These are phyloP conservation scores for Simplicillium sp. DNA, from an alignment of 2,329 filamentous ascomycete genomes.

Conservation along the genomic window DNA sequence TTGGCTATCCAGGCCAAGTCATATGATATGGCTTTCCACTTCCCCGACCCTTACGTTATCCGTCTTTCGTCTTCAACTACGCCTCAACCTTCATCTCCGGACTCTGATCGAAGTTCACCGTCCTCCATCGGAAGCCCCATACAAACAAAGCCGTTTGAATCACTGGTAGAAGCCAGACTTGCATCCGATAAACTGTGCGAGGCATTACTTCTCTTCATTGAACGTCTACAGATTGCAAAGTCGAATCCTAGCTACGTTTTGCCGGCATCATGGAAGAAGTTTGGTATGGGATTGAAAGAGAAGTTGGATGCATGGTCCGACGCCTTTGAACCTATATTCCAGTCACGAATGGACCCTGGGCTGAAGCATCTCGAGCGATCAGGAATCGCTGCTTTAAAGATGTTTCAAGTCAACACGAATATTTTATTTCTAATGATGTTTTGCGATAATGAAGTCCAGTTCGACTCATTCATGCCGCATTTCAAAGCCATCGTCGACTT, in stretches of 20 bases:
- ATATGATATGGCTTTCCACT: slow-evolving; percentile 61
- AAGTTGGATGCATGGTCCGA: slow-evolving; percentile 44
- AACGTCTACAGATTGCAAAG: slow-evolving; percentile 37
- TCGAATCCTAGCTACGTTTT: slow-evolving; percentile 44
- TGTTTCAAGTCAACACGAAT: slow-evolving; percentile 49
- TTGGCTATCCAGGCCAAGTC: slow-evolving; percentile 57
- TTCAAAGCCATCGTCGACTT: slow-evolving; percentile 48
- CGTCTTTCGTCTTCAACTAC: slow-evolving; percentile 22
- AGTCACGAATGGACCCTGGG: slow-evolving; percentile 35
- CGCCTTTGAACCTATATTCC: slow-evolving; percentile 47
- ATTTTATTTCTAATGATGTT: slow-evolving; percentile 53
- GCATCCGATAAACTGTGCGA: slow-evolving; percentile 48
- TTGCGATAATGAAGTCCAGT: slow-evolving; percentile 46
- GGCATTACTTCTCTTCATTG: slow-evolving; percentile 48
- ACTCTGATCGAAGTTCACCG: slow-evolving; percentile 32
- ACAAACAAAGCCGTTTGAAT: slow-evolving; percentile 29
- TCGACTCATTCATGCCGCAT: slow-evolving; percentile 41
- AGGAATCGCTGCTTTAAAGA: slow-evolving; percentile 52
- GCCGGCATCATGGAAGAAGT: slow-evolving; percentile 35
- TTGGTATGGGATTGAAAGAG: slow-evolving; percentile 35
- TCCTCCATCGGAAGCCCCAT: slow-evolving; percentile 16
- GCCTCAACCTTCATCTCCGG: slow-evolving; percentile 21
- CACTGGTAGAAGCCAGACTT: slow-evolving; percentile 43
- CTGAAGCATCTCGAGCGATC: slow-evolving; percentile 47
- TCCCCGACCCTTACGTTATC: slow-evolving; percentile 52